Base-by-base conservation (phyloP, 139 green algal genomes). In the Nannochloris sp. region DNA sequence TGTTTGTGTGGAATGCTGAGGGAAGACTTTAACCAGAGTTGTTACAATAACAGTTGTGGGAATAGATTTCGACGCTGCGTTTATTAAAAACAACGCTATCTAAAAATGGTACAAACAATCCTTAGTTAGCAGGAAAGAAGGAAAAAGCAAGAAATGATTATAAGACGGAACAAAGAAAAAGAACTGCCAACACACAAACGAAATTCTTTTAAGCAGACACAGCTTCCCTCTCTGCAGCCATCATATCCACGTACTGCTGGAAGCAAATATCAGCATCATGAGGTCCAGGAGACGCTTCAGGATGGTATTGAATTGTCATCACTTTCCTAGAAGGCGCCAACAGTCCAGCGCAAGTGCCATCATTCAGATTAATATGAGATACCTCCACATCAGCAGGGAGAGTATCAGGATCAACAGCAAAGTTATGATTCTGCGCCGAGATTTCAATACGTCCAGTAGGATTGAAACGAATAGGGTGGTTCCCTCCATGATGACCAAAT, bases 281-380 rank as follows among this genome's bases (percentile, higher is more conserved):
- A 4, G 95, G 95, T 0, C 95, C 95, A 1, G 95, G 92, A 3
- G 87, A 94, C 9, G 93, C 88, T 83, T 99, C 94, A 2, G 94
- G 94, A 77, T 99, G 93, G 80, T 97, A 98, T 84, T 99, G 95
- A 72, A 99, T 97, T 62, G 85, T 96, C 83, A 99, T 92, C 4
- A 85, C 89, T 78, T 70, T 74, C 23, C 65, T 35, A 29, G 53
- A 33, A 25, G 68, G 39, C 38, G 46, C 61, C 30, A 79, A 27
- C 72, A 87, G 81, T 64, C 90, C 93, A 3, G 93, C 93, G 72
- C 93, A 98, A 9, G 94, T 99, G 44, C 94, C 94, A 76, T 99
- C 95, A 77, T 99, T 99, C 27, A 99, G 86, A 86, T 99, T 99
- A 74, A 99, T 83, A 77, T 98, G 94, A 30, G 81, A 92, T 15